A percentile compares a stretch with the other conserved stretches of the same genome.
phyloP scores from a whole-genome alignment of 2,329 filamentous ascomycete species.

The Botrytis sinoallii region DNA sequence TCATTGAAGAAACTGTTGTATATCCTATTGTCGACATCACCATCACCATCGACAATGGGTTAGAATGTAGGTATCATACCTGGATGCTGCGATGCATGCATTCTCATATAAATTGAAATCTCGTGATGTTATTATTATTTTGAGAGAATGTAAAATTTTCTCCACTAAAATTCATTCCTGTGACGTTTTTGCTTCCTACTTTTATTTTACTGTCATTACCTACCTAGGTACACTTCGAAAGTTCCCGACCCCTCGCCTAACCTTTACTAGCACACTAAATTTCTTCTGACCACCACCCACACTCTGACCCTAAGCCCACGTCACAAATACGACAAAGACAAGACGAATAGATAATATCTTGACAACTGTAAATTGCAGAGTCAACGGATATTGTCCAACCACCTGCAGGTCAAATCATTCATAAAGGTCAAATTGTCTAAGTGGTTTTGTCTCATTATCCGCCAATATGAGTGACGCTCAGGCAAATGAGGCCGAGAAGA shows the following conservation, averaged over 20 bases:
- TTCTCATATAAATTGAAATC: neutral
- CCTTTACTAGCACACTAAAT: slow-evolving; percentile 16
- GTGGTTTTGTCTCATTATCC: slow-evolving; percentile 23
- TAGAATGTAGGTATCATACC: neutral
- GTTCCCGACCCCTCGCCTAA: slow-evolving; percentile 13
- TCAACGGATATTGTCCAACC: slow-evolving; percentile 14
- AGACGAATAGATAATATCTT: neutral
- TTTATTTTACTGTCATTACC: no score
- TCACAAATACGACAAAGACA: slow-evolving; percentile 15
- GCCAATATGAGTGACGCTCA: slow-evolving; percentile 80
- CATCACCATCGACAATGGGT: neutral
- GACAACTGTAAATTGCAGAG: slow-evolving; percentile 18
- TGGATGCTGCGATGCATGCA: neutral
- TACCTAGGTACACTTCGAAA: neutral
- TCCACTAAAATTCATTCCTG: neutral
- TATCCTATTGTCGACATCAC: neutral
- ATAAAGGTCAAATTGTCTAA: slow-evolving; percentile 3
- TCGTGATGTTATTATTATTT: neutral
- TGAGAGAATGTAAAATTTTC: neutral
- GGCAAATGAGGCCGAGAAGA: slow-evolving; percentile 96
- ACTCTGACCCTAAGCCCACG: slow-evolving; percentile 9
- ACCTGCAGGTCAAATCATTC: slow-evolving; percentile 1
- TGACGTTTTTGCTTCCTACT: neutral
- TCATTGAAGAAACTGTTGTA: neutral
- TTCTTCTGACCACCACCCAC: slow-evolving; percentile 8